phyloP scores from a whole-genome alignment of 495 filamentous ascomycete species.

The Podospora comata region DNA sequence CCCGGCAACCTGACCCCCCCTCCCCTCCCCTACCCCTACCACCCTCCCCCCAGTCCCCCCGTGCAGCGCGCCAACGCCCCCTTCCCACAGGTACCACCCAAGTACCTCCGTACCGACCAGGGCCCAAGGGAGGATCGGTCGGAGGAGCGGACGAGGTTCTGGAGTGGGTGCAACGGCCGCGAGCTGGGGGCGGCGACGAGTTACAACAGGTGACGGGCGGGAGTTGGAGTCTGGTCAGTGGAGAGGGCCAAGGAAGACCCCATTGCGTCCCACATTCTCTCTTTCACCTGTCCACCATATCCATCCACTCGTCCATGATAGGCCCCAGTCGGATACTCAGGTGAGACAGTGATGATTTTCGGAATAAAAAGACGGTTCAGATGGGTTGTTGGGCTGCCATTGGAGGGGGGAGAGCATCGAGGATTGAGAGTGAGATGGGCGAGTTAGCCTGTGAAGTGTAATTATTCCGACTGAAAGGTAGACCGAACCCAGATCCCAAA shows the following conservation, averaged over 20 bases:
- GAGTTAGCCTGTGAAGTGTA: neutral
- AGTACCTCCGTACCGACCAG: slow-evolving; percentile 22
- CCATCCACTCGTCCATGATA: neutral
- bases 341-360: neutral
- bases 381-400: neutral
- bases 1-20: slow-evolving; percentile 9
- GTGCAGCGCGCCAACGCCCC: slow-evolving; percentile 7
- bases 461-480: neutral
- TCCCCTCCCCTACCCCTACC: neutral
- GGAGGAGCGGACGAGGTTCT: slow-evolving; percentile 25
- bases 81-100: slow-evolving; percentile 22
- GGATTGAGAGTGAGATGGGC: neutral
- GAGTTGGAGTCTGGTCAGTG: slow-evolving; percentile 18
- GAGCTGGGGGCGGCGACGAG: slow-evolving; percentile 20
- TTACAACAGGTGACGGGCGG: slow-evolving; percentile 18
- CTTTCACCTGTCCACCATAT: neutral
- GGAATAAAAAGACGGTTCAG: neutral
- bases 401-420: neutral
- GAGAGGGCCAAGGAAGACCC: slow-evolving; percentile 9
- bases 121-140: slow-evolving; percentile 20
- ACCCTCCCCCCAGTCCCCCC: neutral
- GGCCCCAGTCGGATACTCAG: neutral
- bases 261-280: neutral
- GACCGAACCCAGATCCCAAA: neutral
- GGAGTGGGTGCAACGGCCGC: slow-evolving; percentile 29